phyloP scores from a whole-genome alignment of 306 rosid genomes.

The Fragaria nilgerrensis region DNA sequence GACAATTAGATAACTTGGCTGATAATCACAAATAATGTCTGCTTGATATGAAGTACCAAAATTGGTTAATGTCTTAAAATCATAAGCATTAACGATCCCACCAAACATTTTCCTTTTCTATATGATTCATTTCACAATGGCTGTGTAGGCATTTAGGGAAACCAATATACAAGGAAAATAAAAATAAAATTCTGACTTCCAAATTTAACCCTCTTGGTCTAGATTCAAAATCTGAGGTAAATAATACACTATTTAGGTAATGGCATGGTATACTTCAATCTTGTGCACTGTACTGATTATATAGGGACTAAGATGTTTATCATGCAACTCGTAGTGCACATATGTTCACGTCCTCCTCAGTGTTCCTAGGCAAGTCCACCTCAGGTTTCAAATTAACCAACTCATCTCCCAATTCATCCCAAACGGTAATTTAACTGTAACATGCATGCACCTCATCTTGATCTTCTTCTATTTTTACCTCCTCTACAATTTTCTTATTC shows the following conservation, averaged over 20 bases:
- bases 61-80: background rate
- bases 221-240: background rate
- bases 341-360: background rate
- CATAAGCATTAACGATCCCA: background rate
- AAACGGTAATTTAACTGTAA: background rate
- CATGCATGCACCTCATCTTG: background rate
- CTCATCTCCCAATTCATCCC: background rate
- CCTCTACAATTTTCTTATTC: background rate
- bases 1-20: background rate
- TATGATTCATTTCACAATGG: background rate
- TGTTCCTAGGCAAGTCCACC: background rate
- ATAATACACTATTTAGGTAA: background rate
- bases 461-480: background rate
- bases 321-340: background rate
- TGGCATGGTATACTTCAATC: background rate
- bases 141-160: background rate
- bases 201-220: background rate
- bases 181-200: background rate
- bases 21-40: background rate
- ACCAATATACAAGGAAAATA: background rate
- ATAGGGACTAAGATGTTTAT: background rate
- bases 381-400: background rate
- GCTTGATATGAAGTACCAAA: background rate
- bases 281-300: background rate
- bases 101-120: background rate